Conservation (phyloP, 305 asterid genomes). For the Solanum hybrid region DNA sequence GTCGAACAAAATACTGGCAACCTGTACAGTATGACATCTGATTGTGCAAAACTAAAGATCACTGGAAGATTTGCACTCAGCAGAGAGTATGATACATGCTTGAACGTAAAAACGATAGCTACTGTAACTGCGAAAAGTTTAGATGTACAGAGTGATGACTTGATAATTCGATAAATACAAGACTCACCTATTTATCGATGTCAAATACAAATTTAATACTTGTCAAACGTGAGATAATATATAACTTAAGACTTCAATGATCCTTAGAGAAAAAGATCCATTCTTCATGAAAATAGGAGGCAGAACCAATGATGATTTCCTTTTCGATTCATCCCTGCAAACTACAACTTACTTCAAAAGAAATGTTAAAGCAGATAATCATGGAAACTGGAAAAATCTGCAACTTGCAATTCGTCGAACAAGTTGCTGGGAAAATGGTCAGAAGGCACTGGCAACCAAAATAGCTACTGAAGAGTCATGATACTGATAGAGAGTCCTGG, state of each 20-base stretch:
- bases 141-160: not conserved
- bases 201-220: not conserved
- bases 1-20: not conserved
- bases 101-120: not conserved
- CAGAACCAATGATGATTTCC: not conserved
- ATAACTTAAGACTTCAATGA: not conserved
- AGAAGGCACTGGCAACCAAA: not conserved
- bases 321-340: not conserved
- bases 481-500: not conserved
- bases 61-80: not conserved
- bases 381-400: not conserved
- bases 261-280: not conserved
- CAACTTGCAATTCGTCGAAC: not conserved
- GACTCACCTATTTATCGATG: not conserved
- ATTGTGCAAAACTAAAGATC: not conserved
- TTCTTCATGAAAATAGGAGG: not conserved
- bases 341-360: not conserved
- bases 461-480: not conserved
- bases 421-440: not conserved
- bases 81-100: not conserved
- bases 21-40: not conserved
- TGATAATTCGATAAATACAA: not conserved
- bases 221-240: not conserved
- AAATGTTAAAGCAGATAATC: not conserved
- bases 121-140: not conserved